phyloP scores from a whole-genome alignment of 306 rosid species.

The Benincasa hispida region DNA sequence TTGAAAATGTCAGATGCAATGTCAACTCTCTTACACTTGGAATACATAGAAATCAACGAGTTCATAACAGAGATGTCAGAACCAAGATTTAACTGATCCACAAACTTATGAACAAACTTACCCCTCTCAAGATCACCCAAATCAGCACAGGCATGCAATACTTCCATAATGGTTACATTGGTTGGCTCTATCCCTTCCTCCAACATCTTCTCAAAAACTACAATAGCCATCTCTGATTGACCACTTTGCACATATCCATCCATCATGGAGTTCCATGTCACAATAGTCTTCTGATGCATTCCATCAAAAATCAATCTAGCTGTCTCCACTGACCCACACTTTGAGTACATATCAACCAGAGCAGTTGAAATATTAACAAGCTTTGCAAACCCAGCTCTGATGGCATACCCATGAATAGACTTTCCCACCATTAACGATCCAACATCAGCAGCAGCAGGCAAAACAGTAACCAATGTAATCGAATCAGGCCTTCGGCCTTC shows the following conservation, averaged over 20 bases:
- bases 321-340: conserved; percentile 47
- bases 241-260: conserved; percentile 63
- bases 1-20: conserved; percentile 51
- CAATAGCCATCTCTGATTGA: conserved; percentile 51
- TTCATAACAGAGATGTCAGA: conserved; percentile 56
- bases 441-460: conserved; percentile 75
- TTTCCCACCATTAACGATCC: conserved; percentile 54
- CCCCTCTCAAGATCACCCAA: conserved; percentile 64
- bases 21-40: conserved; percentile 69
- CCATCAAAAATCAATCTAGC: conserved; percentile 43
- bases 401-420: conserved; percentile 54
- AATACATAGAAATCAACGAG: conserved; percentile 88
- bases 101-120: conserved; percentile 38
- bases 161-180: conserved; percentile 63
- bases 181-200: conserved; percentile 56
- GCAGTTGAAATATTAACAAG: conserved; percentile 56
- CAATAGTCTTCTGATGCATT: conserved; percentile 54
- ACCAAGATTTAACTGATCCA: conserved; percentile 34
- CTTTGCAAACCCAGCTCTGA: conserved; percentile 51
- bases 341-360: conserved; percentile 67
- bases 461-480: conserved; percentile 59
- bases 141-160: conserved; percentile 71
- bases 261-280: conserved; percentile 88
- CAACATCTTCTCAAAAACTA: conserved; percentile 47
- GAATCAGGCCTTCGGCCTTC: conserved; percentile 59